A percentile compares a stretch with the other conserved stretches of the same genome.
Evolutionary conservation across 2,329 filamentous ascomycete genomes (phyloP).

Genomic region (Phialocephala subalpina): DNA sequence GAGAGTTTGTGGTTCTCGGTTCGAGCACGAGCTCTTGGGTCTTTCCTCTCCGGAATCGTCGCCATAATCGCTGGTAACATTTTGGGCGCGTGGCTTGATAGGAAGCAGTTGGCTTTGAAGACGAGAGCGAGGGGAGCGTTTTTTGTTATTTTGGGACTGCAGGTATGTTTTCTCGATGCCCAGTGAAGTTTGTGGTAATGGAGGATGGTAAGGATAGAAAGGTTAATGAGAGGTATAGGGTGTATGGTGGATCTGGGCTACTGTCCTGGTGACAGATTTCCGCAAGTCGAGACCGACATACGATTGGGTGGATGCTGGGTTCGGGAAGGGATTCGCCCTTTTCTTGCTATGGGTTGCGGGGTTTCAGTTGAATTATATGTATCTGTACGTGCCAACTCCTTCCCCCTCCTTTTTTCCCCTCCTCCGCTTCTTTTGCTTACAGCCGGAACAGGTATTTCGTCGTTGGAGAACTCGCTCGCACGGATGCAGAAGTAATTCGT

Average conservation of each 20-base stretch:
- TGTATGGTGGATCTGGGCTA: slow-evolving; percentile 77
- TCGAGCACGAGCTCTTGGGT: slow-evolving; percentile 72
- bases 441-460: slow-evolving; percentile 68
- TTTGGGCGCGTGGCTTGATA: slow-evolving; percentile 55
- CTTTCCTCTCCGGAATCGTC: slow-evolving; percentile 73
- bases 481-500: slow-evolving; percentile 70
- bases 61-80: slow-evolving; percentile 72
- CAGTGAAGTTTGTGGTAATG: too few species aligned
- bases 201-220: too few species aligned
- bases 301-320: slow-evolving; percentile 71
- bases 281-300: slow-evolving; percentile 63
- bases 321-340: slow-evolving; percentile 71
- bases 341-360: slow-evolving; percentile 72
- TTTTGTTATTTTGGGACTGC: slow-evolving; percentile 49
- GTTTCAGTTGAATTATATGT: slow-evolving; percentile 79
- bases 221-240: slow-evolving; percentile 46
- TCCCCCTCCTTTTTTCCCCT: too few species aligned
- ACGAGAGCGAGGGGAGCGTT: slow-evolving; percentile 39
- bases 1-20: slow-evolving; percentile 74
- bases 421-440: background rate
- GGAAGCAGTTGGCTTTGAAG: slow-evolving; percentile 35
- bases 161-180: slow-evolving; percentile 41
- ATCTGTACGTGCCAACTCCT: slow-evolving; percentile 63
- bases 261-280: slow-evolving; percentile 69
- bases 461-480: slow-evolving; percentile 68